Percentiles rank a stretch among this genome's conserved stretches.
phyloP scores from a whole-genome alignment of 2,329 filamentous ascomycete genomes.

The Aureobasidium mangrovei region DNA sequence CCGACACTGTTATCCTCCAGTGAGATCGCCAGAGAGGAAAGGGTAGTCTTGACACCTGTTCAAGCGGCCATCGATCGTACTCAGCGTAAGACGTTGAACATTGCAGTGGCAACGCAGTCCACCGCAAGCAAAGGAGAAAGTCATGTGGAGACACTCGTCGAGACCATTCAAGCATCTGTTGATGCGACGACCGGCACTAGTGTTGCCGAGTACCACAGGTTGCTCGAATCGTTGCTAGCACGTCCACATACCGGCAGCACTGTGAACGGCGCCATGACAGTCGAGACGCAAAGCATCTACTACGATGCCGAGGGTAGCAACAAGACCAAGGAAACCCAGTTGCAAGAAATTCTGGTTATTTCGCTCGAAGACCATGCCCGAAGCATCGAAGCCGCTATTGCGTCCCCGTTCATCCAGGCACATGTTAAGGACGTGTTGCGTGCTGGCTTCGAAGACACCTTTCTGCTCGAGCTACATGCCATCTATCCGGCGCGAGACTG shows the following conservation, averaged over 20 bases:
- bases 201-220: slow-evolving; percentile 65
- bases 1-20: slow-evolving; percentile 84
- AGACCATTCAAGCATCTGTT: slow-evolving; percentile 68
- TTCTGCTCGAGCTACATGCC: slow-evolving; percentile 33
- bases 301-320: slow-evolving; percentile 28
- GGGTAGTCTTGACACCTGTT: slow-evolving; percentile 60
- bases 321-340: slow-evolving; percentile 36
- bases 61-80: slow-evolving; percentile 89
- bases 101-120: slow-evolving; percentile 60
- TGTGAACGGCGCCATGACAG: not conserved
- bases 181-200: slow-evolving; percentile 66
- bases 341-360: slow-evolving; percentile 74
- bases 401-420: slow-evolving; percentile 57
- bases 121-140: slow-evolving; percentile 53
- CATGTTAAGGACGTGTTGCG: slow-evolving; percentile 30
- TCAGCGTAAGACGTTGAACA: slow-evolving; percentile 80
- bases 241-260: slow-evolving; percentile 2
- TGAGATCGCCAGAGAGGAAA: slow-evolving; percentile 65
- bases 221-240: slow-evolving; percentile 45
- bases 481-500: slow-evolving; percentile 28
- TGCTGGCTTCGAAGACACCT: slow-evolving; percentile 36
- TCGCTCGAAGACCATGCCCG: slow-evolving; percentile 84
- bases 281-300: slow-evolving; percentile 26
- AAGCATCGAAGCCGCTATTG: slow-evolving; percentile 72
- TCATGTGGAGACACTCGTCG: slow-evolving; percentile 58